These are phyloP conservation scores for Flaveria trinervia DNA, from an alignment of 129 eudicot genomes.

Conservation along the genomic window DNA sequence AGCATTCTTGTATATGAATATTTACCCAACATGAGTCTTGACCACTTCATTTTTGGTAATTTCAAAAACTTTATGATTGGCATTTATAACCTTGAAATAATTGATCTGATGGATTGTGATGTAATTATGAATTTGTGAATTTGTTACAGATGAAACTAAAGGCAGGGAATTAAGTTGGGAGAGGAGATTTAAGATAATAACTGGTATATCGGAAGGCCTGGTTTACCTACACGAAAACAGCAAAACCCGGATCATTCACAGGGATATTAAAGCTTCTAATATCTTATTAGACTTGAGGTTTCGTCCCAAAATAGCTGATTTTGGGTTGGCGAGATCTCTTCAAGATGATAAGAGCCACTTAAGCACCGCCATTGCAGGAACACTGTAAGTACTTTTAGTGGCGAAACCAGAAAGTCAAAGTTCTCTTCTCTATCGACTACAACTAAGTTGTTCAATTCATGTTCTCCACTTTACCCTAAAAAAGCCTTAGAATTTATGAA, in stretches of 20 bases:
- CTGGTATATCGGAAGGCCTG: slow-evolving; percentile 12
- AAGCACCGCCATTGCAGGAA: slow-evolving; percentile 25
- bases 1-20: slow-evolving; percentile 82
- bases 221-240: slow-evolving; percentile 20
- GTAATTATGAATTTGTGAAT: not conserved
- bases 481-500: too few relatives aligned
- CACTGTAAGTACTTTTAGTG: slow-evolving; percentile 1
- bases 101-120: not conserved
- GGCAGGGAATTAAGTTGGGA: slow-evolving; percentile 50
- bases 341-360: slow-evolving; percentile 15
- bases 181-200: slow-evolving; percentile 14
- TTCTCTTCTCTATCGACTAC: too few relatives aligned
- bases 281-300: slow-evolving; percentile 12
- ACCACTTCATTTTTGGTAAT: slow-evolving; percentile 67
- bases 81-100: not conserved
- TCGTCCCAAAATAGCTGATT: slow-evolving; percentile 13
- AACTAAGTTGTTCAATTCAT: too few relatives aligned
- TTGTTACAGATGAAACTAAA: slow-evolving; percentile 46
- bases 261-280: slow-evolving; percentile 4
- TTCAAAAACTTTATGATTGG: not conserved
- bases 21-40: slow-evolving; percentile 74
- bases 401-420: too few relatives aligned
- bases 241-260: slow-evolving; percentile 18
- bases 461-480: too few relatives aligned
- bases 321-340: not conserved